phyloP scores from a whole-genome alignment of 1,284 basidiomycete genomes.

The Ustilago xerochloae region DNA sequence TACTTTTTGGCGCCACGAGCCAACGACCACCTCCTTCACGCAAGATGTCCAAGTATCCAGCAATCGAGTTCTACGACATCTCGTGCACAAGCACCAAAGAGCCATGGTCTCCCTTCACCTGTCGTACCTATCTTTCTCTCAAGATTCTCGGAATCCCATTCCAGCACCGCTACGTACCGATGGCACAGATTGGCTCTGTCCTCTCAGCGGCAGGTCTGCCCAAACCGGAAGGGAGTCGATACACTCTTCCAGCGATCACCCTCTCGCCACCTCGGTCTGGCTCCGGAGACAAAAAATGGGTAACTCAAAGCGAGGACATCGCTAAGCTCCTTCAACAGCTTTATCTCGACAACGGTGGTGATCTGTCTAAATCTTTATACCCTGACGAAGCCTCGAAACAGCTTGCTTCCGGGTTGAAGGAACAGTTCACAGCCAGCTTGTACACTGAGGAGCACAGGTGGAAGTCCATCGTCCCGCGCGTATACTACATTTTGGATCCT shows the following conservation, averaged over 20 bases:
- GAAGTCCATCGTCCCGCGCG: slow-evolving; percentile 14
- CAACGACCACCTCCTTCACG: not conserved
- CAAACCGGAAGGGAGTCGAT: not conserved
- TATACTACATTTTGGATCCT: slow-evolving; percentile 29
- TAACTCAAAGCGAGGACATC: slow-evolving; percentile 26
- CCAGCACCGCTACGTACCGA: slow-evolving; percentile 7
- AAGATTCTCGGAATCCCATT: slow-evolving; percentile 32
- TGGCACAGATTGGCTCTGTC: slow-evolving; percentile 14
- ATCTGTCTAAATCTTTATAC: slow-evolving; percentile 17
- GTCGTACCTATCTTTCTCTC: slow-evolving; percentile 32
- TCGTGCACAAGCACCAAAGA: slow-evolving; percentile 15
- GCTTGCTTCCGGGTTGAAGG: not conserved
- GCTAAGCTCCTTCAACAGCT: slow-evolving; percentile 21
- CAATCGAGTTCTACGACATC: slow-evolving; percentile 38
- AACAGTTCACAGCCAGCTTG: not conserved
- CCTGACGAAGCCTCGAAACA: slow-evolving; percentile 9
- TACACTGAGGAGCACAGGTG: slow-evolving; percentile 8
- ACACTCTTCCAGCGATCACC: slow-evolving; percentile 28
- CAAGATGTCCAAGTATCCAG: slow-evolving; percentile 26
- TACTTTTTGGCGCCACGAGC: not conserved
- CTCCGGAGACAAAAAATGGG: slow-evolving; percentile 6
- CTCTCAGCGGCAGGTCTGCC: slow-evolving; percentile 4
- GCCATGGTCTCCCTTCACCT: slow-evolving; percentile 39
- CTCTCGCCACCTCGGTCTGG: slow-evolving; percentile 1
- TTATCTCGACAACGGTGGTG: slow-evolving; percentile 15